Evolutionary conservation across 2,329 filamentous ascomycete genomes (phyloP), one percentile per base, ranked within the genome.

Genomic region (Clarireedia hainanense): DNA sequence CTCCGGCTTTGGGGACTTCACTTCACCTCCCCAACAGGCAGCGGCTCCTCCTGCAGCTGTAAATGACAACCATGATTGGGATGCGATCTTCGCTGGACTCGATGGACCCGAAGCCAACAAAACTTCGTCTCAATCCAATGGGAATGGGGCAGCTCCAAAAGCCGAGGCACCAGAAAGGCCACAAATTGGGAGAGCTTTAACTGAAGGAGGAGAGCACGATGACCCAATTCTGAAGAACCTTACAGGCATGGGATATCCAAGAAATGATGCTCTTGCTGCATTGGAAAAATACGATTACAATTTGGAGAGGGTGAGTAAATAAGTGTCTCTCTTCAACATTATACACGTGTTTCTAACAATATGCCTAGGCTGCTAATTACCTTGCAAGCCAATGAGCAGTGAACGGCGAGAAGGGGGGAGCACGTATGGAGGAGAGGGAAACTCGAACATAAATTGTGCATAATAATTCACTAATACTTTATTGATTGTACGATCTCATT

Each of bases 211-310:
- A 3, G 87, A 87, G 66, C 89, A 95, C 66, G 92, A 97, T 67
- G 92, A 97, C 68, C 88, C 90, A 7, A 92, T 95, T 56, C 74
- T 97, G 63, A 95, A 95, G 76, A 85, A 91, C 64, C 71, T 97
- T 67, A 95, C 89, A 1, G 80, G 82, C 9, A 96, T 97, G 91
- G 92, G 92, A 0, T 97, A 95, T 69, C 73, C 83, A 4, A 79
- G 92, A 30, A 75, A 77, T 6, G 84, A 89, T 50, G 88, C 90
- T 15, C 74, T 96, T 37, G 77, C 78, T 50, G 92, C 94, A 24
- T 74, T 97, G 68, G 92, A 97, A 76, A 91, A 92, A 71, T 96
- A 88, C 70, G 91, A 97, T 74, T 96, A 97, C 73, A 94, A 96
- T 71, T 80, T 96, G 69, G 91, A 96, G 73, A 90, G 89, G 82